Conservation (phyloP, 441 rosid species). For the Brassica balearica region DNA sequence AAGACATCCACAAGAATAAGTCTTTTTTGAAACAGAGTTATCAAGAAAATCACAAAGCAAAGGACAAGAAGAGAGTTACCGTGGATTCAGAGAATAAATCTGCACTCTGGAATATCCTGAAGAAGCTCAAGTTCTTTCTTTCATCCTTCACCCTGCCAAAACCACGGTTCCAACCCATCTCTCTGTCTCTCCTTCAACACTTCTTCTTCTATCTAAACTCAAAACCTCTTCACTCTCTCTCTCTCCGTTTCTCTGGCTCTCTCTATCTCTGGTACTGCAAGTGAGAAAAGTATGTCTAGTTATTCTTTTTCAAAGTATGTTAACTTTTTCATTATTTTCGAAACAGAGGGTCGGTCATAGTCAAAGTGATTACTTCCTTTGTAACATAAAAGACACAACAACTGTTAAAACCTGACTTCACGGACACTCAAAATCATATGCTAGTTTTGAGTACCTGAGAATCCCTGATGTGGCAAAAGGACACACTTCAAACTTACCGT, state of each 20-base stretch:
- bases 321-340: not conserved
- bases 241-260: no score
- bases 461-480: slow-evolving; percentile 1
- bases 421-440: slow-evolving; percentile 15
- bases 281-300: slow-evolving; percentile 1
- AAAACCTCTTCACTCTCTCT: no score
- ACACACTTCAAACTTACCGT: not conserved
- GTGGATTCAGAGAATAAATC: slow-evolving; percentile 30
- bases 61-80: slow-evolving; percentile 23
- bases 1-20: not conserved
- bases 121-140: slow-evolving; percentile 20
- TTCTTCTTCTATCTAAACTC: no score
- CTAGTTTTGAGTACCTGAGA: slow-evolving; percentile 6
- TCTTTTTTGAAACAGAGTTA: not conserved
- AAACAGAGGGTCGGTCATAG: not conserved
- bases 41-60: slow-evolving; percentile 4
- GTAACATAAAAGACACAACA: not conserved
- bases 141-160: slow-evolving; percentile 8
- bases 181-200: slow-evolving; percentile 14
- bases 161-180: slow-evolving; percentile 11
- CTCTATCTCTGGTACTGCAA: slow-evolving; percentile 5
- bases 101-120: slow-evolving; percentile 30
- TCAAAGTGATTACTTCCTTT: not conserved
- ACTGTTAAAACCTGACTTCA: slow-evolving; percentile 12
- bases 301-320: not conserved